Conservation (phyloP, 371 early-diverging fungal species). For the Actinomortierella ambigua region DNA sequence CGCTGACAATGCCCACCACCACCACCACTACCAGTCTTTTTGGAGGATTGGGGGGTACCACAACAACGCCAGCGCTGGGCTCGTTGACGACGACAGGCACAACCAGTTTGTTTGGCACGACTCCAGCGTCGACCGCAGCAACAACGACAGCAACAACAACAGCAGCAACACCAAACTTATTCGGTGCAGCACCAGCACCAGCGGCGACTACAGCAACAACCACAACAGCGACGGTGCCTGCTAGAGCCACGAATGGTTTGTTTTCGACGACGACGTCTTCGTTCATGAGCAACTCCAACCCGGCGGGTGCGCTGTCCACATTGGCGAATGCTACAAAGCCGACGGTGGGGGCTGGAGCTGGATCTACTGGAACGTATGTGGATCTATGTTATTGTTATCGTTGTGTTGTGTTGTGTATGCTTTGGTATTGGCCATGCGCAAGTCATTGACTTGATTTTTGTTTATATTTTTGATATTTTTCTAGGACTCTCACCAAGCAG, state of each 20-base stretch:
- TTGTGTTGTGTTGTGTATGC: not conserved
- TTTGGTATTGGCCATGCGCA: not conserved
- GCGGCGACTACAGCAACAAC: slow-evolving; percentile 6
- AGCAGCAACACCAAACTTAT: not conserved
- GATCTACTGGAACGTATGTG: slow-evolving; percentile 11
- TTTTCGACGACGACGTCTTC: slow-evolving; percentile 22
- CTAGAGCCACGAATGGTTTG: slow-evolving; percentile 9
- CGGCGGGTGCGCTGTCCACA: slow-evolving; percentile 20
- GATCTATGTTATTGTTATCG: slow-evolving; percentile 2
- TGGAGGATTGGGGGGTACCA: not conserved
- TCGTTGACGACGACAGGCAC: no score
- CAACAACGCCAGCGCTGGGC: no score
- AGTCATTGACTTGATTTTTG: not conserved
- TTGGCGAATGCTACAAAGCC: slow-evolving; percentile 21
- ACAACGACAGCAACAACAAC: not conserved
- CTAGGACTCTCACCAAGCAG: slow-evolving; percentile 25
- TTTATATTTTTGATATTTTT: not conserved
- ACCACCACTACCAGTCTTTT: not conserved
- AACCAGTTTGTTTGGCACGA: no score
- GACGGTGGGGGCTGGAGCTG: slow-evolving; percentile 9
- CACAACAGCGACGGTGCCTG: slow-evolving; percentile 5
- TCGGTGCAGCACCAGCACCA: slow-evolving; percentile 2
- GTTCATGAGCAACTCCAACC: slow-evolving; percentile 15
- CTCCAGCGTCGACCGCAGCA: no score
- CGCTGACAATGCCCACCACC: no score